phyloP scores from a whole-genome alignment of 768 basidiomycete species.

The Kwoniella europaea region DNA sequence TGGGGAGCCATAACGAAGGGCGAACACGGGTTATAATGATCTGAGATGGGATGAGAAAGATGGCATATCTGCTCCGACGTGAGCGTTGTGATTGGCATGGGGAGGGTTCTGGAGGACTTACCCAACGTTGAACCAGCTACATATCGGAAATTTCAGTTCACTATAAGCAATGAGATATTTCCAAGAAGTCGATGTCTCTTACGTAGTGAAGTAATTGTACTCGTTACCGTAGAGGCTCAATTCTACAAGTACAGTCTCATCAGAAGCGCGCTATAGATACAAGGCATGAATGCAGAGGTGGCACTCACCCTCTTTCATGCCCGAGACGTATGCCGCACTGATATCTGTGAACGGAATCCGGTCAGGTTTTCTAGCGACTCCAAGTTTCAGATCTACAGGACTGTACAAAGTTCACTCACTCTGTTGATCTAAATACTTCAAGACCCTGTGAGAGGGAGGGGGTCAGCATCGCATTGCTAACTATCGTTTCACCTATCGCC shows the following conservation, averaged over 20 bases:
- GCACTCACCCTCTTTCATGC: slow-evolving; percentile 49
- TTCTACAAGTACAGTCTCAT: not conserved
- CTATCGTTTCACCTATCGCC: too few species aligned
- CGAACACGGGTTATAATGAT: slow-evolving; percentile 31
- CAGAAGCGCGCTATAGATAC: too few species aligned
- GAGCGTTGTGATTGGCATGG: slow-evolving; percentile 6
- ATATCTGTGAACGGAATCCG: not conserved
- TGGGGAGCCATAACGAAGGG: slow-evolving; percentile 32
- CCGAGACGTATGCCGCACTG: slow-evolving; percentile 41
- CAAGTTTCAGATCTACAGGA: too few species aligned
- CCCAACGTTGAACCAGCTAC: slow-evolving; percentile 36
- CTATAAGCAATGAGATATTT: too few species aligned
- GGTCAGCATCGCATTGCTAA: too few species aligned
- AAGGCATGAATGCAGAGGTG: too few species aligned
- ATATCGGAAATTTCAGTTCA: not conserved
- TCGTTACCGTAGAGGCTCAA: slow-evolving; percentile 43
- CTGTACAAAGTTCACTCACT: slow-evolving; percentile 3
- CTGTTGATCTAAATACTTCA: slow-evolving; percentile 21
- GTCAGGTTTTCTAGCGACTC: too few species aligned
- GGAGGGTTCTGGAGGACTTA: slow-evolving; percentile 11
- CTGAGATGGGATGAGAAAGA: slow-evolving; percentile 29
- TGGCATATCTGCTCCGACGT: slow-evolving; percentile 2
- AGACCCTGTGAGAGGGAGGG: too few species aligned
- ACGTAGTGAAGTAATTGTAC: slow-evolving; percentile 49
- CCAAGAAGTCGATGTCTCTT: too few species aligned